A percentile compares a stretch with the other conserved stretches of the same genome.
phyloP scores from a whole-genome alignment of 2,329 filamentous ascomycete genomes.

The Daldinia sp. region DNA sequence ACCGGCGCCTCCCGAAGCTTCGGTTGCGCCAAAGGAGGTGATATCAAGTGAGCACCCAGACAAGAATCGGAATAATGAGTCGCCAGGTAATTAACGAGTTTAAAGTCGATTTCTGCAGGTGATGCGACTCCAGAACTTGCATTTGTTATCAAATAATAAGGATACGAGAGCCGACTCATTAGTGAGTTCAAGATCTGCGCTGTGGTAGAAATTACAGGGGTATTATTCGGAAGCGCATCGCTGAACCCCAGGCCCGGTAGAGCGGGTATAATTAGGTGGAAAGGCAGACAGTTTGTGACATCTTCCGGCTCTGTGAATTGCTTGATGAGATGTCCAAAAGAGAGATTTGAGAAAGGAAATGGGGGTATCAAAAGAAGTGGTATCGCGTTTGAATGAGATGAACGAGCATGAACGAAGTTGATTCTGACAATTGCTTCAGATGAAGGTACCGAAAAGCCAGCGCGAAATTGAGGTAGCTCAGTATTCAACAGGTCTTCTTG shows the following conservation, averaged over 20 bases:
- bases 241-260: slow-evolving; percentile 74
- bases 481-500: slow-evolving; percentile 67
- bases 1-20: slow-evolving; percentile 53
- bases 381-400: slow-evolving; percentile 61
- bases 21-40: slow-evolving; percentile 62
- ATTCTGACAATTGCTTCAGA: slow-evolving; percentile 59
- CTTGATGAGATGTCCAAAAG: slow-evolving; percentile 63
- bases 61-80: slow-evolving; percentile 59
- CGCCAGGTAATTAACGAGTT: slow-evolving; percentile 58
- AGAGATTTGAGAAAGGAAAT: slow-evolving; percentile 71
- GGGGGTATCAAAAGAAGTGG: slow-evolving; percentile 71
- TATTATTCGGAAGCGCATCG: slow-evolving; percentile 63
- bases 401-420: slow-evolving; percentile 71
- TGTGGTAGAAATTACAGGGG: slow-evolving; percentile 59
- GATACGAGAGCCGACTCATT: slow-evolving; percentile 69
- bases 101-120: slow-evolving; percentile 61
- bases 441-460: slow-evolving; percentile 55
- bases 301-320: slow-evolving; percentile 62
- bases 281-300: slow-evolving; percentile 57
- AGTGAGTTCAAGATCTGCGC: slow-evolving; percentile 64
- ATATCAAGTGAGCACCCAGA: slow-evolving; percentile 67
- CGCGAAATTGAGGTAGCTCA: slow-evolving; percentile 70
- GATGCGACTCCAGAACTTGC: slow-evolving; percentile 57
- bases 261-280: slow-evolving; percentile 72
- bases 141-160: slow-evolving; percentile 65